These are phyloP conservation scores for Austroboletus niveus DNA, from an alignment of 1,284 basidiomycete genomes.

Conservation along the genomic window DNA sequence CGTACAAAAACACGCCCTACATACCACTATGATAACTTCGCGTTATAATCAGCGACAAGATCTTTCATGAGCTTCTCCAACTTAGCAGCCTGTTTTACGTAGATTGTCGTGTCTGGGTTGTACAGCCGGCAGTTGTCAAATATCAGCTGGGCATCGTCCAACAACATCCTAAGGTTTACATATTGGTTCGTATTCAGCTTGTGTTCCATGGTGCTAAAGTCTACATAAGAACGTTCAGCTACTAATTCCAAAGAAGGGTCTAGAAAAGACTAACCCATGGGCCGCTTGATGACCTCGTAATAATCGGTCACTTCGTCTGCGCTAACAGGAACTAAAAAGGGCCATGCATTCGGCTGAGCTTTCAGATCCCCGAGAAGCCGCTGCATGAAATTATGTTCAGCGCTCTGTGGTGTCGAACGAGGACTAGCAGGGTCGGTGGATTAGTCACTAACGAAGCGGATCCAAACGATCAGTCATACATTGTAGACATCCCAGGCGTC, in stretches of 20 bases:
- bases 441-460: constrained; percentile 1
- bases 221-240: constrained; percentile 31
- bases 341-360: constrained; percentile 83
- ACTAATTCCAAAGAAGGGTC: neutral
- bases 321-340: constrained; percentile 84
- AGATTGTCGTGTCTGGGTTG: constrained; percentile 85
- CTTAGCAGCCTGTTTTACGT: constrained; percentile 83
- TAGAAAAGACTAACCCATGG: constrained; percentile 75
- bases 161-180: constrained; percentile 72
- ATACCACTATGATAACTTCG: constrained; percentile 16
- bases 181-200: constrained; percentile 88
- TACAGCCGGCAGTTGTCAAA: constrained; percentile 92
- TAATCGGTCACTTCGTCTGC: constrained; percentile 87
- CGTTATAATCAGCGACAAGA: constrained; percentile 38
- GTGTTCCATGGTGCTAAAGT: constrained; percentile 90
- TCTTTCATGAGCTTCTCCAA: constrained; percentile 73
- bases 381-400: constrained; percentile 72
- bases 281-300: constrained; percentile 85
- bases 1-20: neutral
- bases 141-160: constrained; percentile 80
- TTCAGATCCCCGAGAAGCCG: constrained; percentile 83
- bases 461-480: constrained; percentile 45
- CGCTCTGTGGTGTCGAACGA: constrained; percentile 49
- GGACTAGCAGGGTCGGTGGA: constrained; percentile 25
- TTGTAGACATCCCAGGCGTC: constrained; percentile 83